Conservation (phyloP, 805 yeast genomes). For the Myxozyma mucilagina region DNA sequence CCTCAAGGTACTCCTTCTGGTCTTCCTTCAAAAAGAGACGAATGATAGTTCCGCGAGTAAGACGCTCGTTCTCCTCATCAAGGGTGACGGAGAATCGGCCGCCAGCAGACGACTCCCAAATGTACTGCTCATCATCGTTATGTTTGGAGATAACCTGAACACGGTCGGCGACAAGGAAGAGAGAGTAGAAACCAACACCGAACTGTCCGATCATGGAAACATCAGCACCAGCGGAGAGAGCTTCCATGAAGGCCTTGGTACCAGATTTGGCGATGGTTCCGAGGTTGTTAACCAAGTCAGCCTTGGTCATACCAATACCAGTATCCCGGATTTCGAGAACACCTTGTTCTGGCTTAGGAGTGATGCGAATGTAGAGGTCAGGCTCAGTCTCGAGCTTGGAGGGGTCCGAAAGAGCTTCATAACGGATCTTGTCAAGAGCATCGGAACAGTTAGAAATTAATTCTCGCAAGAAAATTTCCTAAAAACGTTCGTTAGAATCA, state of each 20-base stretch:
- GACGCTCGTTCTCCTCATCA: conserved; percentile 81
- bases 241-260: conserved; percentile 99
- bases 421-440: conserved; percentile 98
- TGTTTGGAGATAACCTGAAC: conserved; percentile 98
- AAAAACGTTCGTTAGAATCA: background rate
- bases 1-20: conserved; percentile 93
- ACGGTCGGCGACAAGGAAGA: conserved; percentile 97
- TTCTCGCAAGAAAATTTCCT: conserved; percentile 96
- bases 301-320: conserved; percentile 99
- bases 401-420: conserved; percentile 92
- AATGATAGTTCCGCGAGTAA: conserved; percentile 92
- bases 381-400: conserved; percentile 91
- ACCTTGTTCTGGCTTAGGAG: conserved; percentile 93
- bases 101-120: conserved; percentile 99
- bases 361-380: conserved; percentile 93
- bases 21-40: conserved; percentile 98
- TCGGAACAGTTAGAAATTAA: conserved; percentile 98
- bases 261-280: conserved; percentile 99
- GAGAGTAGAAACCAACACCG: conserved; percentile 99
- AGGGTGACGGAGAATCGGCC: conserved; percentile 96
- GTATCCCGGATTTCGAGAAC: conserved; percentile 97
- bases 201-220: conserved; percentile 99
- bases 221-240: conserved; percentile 98
- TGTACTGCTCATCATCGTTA: conserved; percentile 98
- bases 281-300: conserved; percentile 96